phyloP scores from a whole-genome alignment of 805 yeast species.

The Novakomyces olei region DNA sequence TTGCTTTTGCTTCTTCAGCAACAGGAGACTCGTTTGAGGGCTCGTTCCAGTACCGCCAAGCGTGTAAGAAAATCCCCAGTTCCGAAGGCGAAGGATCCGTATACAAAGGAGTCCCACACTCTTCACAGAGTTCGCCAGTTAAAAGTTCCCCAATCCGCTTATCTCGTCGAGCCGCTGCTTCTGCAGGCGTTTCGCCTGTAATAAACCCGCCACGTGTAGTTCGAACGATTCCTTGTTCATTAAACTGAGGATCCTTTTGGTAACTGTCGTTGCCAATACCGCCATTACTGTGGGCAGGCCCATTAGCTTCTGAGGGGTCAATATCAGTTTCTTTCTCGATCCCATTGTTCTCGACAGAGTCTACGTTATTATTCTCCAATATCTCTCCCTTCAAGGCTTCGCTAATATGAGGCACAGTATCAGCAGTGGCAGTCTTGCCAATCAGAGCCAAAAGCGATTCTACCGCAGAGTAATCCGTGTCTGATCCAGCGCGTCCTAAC shows the following conservation, averaged over 20 bases:
- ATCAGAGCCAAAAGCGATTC: conserved; percentile 20
- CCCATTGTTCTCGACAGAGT: too few species aligned
- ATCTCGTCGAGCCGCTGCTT: conserved; percentile 1
- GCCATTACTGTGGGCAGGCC: too few species aligned
- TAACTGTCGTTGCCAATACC: conserved; percentile 7
- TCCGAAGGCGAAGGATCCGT: conserved; percentile 81
- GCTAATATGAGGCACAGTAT: conserved; percentile 8
- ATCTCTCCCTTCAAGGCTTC: background rate
- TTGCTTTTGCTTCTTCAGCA: too few species aligned
- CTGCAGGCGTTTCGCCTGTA: conserved; percentile 14
- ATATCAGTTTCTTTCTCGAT: too few species aligned
- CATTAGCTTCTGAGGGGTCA: too few species aligned
- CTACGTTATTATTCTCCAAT: background rate
- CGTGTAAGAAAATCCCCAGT: conserved; percentile 76
- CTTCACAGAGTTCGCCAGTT: conserved; percentile 34
- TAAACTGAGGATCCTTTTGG: background rate
- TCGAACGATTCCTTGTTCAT: conserved; percentile 3
- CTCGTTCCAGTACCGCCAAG: conserved; percentile 30
- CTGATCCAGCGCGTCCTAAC: conserved; percentile 41
- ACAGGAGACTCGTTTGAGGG: too few species aligned
- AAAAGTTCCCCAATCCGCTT: conserved; percentile 41
- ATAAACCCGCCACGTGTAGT: too few species aligned
- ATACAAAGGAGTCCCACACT: conserved; percentile 49
- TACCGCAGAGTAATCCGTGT: conserved; percentile 25
- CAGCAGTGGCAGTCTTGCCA: conserved; percentile 12